A percentile compares a stretch with the other conserved stretches of the same genome.
Conservation (phyloP, 2,329 filamentous ascomycete species). For the Trichoderma sp. region DNA sequence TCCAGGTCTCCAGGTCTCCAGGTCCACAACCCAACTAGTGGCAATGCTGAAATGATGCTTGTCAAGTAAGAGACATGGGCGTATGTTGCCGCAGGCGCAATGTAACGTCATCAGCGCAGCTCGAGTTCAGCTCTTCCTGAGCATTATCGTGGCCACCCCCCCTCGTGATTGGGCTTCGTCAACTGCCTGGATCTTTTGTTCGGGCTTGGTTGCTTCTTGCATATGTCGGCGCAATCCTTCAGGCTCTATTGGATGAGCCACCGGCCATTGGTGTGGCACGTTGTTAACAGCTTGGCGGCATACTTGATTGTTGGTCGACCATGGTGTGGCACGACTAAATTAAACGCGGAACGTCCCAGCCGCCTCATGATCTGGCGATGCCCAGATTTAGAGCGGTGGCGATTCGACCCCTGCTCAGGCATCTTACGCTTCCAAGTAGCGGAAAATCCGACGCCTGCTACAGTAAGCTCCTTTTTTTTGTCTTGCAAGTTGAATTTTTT, state of each 20-base stretch:
- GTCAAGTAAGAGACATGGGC: not conserved
- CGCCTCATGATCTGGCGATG: constrained; percentile 14
- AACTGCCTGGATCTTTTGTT: constrained; percentile 16
- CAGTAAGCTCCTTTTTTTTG: not conserved
- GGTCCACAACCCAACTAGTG: not conserved
- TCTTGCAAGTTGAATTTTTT: not conserved
- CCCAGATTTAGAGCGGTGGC: not conserved
- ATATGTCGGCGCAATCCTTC: constrained; percentile 17
- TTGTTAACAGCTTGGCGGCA: not conserved
- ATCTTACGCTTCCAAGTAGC: not conserved
- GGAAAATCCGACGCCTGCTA: not conserved
- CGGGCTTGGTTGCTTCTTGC: constrained; percentile 1
- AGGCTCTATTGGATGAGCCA: constrained; percentile 9
- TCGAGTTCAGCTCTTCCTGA: constrained; percentile 2
- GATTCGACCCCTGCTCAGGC: not conserved
- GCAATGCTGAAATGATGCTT: not conserved
- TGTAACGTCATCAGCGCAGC: constrained; percentile 11
- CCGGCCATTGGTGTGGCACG: not conserved
- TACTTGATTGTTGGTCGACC: not conserved
- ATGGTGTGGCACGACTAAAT: not conserved
- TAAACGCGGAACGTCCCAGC: constrained; percentile 6
- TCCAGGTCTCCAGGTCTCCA: not conserved
- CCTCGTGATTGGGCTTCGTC: constrained; percentile 1
- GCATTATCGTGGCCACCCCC: not conserved
- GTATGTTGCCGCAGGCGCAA: not conserved